Base-by-base conservation (phyloP, 805 yeast species). In the Zygotorulaspora sp. region DNA sequence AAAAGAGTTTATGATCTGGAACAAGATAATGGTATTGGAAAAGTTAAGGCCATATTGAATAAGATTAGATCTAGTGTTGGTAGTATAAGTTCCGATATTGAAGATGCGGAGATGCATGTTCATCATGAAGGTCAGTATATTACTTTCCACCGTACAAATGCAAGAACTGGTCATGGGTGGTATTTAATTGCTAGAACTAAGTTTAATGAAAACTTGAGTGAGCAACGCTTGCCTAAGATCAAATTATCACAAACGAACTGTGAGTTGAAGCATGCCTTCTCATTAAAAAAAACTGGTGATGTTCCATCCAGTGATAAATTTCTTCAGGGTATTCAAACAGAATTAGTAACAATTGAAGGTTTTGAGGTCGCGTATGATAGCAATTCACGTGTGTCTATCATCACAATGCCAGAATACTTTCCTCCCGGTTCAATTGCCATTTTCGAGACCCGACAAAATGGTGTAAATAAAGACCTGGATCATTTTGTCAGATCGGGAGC, bases 121-220 rank as follows among this genome's bases (percentile, higher is more conserved):
- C 97, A 90, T 56, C 96, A 85, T 53, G 95, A 88, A 46, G 96
- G 85, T 10, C 95, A 89, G 59, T 90, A 73, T 59, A 85, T 90
- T 41, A 89, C 97, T 0, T 78, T 90, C 38, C 97, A 90, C 60
- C 70, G 97, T 49, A 74, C 80, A 18, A 85, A 86, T 57, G 82
- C 94, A 0, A 74, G 77, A 47, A 78, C 87, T 2, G 97, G 97
- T 2, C 72, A 74, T 41, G 98, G 98, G 2, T 85, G 83, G 77
- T 87, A 84, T 50, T 68, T 92, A 51, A 74, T 90, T 52, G 95
- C 96, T 0, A 75, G 96, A 56, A 78, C 92, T 2, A 87, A 86
- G 55, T 92, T 92, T 50, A 41, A 49, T 13, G 49, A 55, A 6
- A 56, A 59, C 6, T 47, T 58, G 18, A 75, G 66, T 19, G 64